A percentile compares a stretch with the other conserved stretches of the same genome.
Conservation (phyloP, 345 rosid genomes). For the Citrus glauca region DNA sequence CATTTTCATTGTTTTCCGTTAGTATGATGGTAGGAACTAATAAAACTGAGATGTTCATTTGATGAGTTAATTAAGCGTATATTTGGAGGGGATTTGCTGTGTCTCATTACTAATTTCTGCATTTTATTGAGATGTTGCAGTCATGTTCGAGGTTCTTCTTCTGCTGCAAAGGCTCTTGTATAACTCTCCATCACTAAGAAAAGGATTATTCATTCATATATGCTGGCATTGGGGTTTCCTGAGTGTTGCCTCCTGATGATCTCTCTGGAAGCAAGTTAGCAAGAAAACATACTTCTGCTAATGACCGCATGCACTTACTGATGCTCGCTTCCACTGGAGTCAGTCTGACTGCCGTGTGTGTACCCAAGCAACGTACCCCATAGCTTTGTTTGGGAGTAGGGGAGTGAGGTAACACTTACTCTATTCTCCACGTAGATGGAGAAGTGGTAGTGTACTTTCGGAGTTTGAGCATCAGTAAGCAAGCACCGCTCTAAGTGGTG, state of each 20-base stretch:
- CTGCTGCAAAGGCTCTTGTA: not conserved
- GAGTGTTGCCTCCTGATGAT: not conserved
- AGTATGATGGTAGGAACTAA: not conserved
- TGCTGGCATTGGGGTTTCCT: not conserved
- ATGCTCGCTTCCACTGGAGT: too few species aligned
- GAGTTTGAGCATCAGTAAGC: too few species aligned
- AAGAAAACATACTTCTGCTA: not conserved
- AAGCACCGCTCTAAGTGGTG: too few species aligned
- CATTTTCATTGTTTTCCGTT: not conserved
- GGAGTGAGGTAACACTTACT: too few species aligned
- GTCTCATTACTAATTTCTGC: not conserved
- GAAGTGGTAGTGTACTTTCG: too few species aligned
- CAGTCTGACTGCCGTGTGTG: too few species aligned
- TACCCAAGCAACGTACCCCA: too few species aligned
- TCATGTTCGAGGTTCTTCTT: not conserved
- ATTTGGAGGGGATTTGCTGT: not conserved
- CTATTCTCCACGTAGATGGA: too few species aligned
- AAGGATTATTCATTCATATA: not conserved
- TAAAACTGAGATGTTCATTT: not conserved
- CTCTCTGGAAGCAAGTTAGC: not conserved
- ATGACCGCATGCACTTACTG: not conserved
- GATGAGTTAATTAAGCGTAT: not conserved
- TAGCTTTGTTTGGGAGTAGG: too few species aligned
- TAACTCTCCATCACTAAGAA: not conserved
- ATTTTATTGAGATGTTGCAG: not conserved